Percentiles rank a stretch among this genome's conserved stretches.
Evolutionary conservation across 192 early-diverging fungal genomes (phyloP).

Genomic region (Ambispora gerdemannii): DNA sequence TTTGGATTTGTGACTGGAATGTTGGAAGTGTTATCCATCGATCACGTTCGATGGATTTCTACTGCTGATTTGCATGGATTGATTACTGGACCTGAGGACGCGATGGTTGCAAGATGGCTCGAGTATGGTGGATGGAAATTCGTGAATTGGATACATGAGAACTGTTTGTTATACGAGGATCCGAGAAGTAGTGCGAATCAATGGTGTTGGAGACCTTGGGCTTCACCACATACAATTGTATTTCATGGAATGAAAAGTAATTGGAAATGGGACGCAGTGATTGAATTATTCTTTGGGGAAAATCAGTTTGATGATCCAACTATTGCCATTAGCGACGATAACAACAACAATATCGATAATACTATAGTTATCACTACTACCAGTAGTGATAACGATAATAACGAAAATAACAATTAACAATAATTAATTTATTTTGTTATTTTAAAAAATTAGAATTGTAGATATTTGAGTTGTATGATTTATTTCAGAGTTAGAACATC

Average conservation of each 20-base stretch:
- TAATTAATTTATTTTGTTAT: no score
- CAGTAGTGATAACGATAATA: no score
- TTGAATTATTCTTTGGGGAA: conserved; percentile 15
- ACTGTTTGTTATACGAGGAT: conserved; percentile 20
- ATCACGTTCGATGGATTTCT: conserved; percentile 33
- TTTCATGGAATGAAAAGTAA: conserved; percentile 13
- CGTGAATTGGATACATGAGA: background rate
- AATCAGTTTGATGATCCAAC: conserved; percentile 12
- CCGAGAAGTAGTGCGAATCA: background rate
- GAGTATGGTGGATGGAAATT: conserved; percentile 18
- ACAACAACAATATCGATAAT: no score
- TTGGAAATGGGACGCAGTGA: conserved; percentile 9
- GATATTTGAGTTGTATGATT: no score
- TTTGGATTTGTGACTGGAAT: conserved; percentile 36
- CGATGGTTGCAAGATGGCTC: conserved; percentile 38
- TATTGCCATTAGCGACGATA: no score
- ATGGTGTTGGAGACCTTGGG: background rate
- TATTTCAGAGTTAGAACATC: no score
- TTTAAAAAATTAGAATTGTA: no score
- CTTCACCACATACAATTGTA: conserved; percentile 4
- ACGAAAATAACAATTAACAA: no score
- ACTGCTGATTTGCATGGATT: conserved; percentile 22
- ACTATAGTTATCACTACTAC: no score
- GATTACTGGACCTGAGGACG: conserved; percentile 35
- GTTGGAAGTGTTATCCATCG: conserved; percentile 35